Percentiles rank a stretch among this genome's conserved stretches.
Conservation (phyloP, 768 basidiomycete genomes). For the Phlebiopsis flavidoalba region DNA sequence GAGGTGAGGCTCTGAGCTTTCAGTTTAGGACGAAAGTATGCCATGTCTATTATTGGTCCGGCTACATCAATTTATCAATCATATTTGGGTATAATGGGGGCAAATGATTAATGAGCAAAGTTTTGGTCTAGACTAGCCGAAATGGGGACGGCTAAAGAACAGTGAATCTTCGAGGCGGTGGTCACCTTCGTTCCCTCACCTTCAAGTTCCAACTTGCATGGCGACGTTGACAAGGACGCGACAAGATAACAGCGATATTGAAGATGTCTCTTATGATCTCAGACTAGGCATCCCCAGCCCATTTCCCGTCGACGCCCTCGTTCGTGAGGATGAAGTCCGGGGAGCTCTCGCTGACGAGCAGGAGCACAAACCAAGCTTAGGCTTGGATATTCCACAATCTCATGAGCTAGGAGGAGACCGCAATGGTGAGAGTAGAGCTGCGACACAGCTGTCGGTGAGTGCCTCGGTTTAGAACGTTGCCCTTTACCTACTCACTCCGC, state of each 20-base stretch:
- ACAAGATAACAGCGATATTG: background rate
- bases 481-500: background rate
- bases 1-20: too few relatives aligned
- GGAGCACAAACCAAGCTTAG: background rate
- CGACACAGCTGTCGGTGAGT: background rate
- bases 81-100: too few relatives aligned
- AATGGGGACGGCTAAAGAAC: background rate
- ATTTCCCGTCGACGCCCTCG: constrained; percentile 1
- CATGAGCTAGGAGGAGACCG: background rate
- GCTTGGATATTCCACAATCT: background rate
- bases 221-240: constrained; percentile 2
- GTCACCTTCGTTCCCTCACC: background rate
- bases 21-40: too few relatives aligned
- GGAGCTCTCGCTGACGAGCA: constrained; percentile 5
- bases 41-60: too few relatives aligned
- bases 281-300: constrained; percentile 1
- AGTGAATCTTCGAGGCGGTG: background rate
- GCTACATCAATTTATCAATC: too few relatives aligned
- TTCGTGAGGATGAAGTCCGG: constrained; percentile 4
- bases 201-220: constrained; percentile 3
- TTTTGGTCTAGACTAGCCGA: background rate
- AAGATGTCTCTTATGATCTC: background rate
- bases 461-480: background rate
- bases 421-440: background rate
- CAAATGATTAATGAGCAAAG: too few relatives aligned